phyloP scores from a whole-genome alignment of 345 rosid species.

The Lagerstroemia speciosa region DNA sequence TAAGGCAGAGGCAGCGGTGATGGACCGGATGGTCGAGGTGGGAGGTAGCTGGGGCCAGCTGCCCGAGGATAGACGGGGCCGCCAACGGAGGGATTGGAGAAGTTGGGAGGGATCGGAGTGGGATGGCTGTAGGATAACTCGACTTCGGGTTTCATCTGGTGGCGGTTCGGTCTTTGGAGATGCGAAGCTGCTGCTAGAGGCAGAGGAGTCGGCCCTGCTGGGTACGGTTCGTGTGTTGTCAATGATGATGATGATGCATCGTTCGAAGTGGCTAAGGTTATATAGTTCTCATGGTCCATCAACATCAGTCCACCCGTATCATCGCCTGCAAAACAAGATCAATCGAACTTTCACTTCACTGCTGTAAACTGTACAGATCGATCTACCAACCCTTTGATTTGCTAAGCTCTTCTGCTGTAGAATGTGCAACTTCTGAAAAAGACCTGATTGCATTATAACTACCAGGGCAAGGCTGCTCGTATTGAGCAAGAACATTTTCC shows the following conservation, averaged over 20 bases:
- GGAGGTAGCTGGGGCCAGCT: conserved; percentile 8
- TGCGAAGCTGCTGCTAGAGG: conserved; percentile 14
- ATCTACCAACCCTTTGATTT: too few species aligned
- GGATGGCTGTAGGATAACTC: conserved; percentile 9
- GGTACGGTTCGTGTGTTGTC: background rate
- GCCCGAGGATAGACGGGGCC: conserved; percentile 25
- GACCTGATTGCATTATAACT: background rate
- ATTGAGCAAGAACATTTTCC: background rate
- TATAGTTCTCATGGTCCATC: conserved; percentile 7
- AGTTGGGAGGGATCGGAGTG: conserved; percentile 15
- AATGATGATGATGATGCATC: conserved; percentile 1
- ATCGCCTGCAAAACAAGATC: conserved; percentile 26
- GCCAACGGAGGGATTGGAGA: conserved; percentile 13
- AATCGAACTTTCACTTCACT: background rate
- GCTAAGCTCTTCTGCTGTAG: background rate
- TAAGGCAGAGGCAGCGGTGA: conserved; percentile 10
- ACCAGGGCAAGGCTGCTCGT: background rate
- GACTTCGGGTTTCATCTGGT: conserved; percentile 1
- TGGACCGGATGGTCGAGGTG: conserved; percentile 3
- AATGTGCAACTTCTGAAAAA: background rate
- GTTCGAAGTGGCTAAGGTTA: background rate
- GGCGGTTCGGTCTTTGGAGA: conserved; percentile 4
- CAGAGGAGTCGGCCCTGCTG: conserved; percentile 11
- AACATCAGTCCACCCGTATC: conserved; percentile 16
- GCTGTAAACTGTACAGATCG: background rate